Evolutionary conservation across 2,329 filamentous ascomycete genomes (phyloP).

Genomic region (Phyllosticta paracitricarpa): DNA sequence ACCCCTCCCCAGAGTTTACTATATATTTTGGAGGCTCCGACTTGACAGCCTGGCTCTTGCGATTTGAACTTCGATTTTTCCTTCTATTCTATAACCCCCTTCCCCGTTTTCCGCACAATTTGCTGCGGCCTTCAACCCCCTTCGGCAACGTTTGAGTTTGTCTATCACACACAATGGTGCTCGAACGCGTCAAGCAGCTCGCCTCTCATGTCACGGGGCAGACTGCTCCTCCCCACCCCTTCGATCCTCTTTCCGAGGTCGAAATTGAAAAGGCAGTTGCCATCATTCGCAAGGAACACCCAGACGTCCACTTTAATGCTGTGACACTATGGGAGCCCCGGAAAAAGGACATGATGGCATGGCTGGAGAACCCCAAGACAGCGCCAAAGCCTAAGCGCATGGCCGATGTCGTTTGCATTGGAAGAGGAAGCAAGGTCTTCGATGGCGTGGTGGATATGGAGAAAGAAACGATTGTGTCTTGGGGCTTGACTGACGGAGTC

Average conservation of each 20-base stretch:
- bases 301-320: constrained; percentile 72
- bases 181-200: constrained; percentile 55
- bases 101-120: not conserved
- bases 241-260: constrained; percentile 62
- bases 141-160: not conserved
- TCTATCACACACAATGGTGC: constrained; percentile 39
- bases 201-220: constrained; percentile 51
- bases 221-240: constrained; percentile 52
- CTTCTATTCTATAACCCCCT: not conserved
- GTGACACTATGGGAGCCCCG: constrained; percentile 76
- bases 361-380: constrained; percentile 57
- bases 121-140: not conserved
- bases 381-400: constrained; percentile 56
- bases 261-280: constrained; percentile 67
- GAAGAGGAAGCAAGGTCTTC: constrained; percentile 65
- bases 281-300: constrained; percentile 59
- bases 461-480: constrained; percentile 56
- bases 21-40: not conserved
- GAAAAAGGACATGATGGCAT: constrained; percentile 73
- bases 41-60: not conserved
- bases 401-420: constrained; percentile 77
- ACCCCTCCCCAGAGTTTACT: not conserved
- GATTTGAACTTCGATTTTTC: not conserved
- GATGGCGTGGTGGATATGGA: constrained; percentile 72
- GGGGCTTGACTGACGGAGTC: constrained; percentile 64